phyloP scores from a whole-genome alignment of 768 basidiomycete genomes.

The Leccinellum luteum region DNA sequence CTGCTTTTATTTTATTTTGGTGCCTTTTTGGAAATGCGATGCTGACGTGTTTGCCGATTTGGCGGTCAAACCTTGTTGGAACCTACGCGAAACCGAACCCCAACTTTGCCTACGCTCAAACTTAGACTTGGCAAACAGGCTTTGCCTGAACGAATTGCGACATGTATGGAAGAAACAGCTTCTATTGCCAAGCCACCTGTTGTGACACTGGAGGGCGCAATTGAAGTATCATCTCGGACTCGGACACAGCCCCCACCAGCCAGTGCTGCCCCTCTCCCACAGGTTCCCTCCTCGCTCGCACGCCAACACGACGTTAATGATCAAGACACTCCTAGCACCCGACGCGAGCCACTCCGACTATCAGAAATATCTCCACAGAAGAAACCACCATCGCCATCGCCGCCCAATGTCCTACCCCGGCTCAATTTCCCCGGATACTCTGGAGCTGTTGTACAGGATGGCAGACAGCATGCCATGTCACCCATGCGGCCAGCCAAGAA shows the following conservation, averaged over 20 bases:
- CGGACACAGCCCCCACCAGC: constrained; percentile 8
- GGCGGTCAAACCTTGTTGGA: constrained; percentile 20
- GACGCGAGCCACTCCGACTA: constrained; percentile 36
- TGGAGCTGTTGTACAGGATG: constrained; percentile 18
- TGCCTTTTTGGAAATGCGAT: constrained; percentile 16
- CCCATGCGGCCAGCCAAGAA: constrained; percentile 47
- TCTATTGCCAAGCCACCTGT: neutral
- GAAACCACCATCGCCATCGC: constrained; percentile 3
- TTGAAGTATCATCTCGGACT: neutral
- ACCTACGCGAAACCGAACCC: constrained; percentile 2
- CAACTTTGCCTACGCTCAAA: neutral
- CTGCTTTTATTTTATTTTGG: constrained; percentile 7
- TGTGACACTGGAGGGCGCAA: constrained; percentile 1
- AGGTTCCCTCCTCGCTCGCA: neutral
- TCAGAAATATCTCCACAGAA: constrained; percentile 52
- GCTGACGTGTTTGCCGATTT: constrained; percentile 28
- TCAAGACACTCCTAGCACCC: neutral
- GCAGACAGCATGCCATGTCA: constrained; percentile 28
- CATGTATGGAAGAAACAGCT: neutral
- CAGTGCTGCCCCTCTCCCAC: neutral
- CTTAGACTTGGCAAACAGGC: constrained; percentile 30
- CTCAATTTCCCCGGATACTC: constrained; percentile 7
- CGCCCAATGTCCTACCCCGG: neutral
- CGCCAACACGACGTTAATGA: neutral
- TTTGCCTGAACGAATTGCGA: constrained; percentile 9